These are phyloP conservation scores for Fusarium pseudograminearum DNA, from an alignment of 2,329 filamentous ascomycete genomes.

Conservation along the genomic window DNA sequence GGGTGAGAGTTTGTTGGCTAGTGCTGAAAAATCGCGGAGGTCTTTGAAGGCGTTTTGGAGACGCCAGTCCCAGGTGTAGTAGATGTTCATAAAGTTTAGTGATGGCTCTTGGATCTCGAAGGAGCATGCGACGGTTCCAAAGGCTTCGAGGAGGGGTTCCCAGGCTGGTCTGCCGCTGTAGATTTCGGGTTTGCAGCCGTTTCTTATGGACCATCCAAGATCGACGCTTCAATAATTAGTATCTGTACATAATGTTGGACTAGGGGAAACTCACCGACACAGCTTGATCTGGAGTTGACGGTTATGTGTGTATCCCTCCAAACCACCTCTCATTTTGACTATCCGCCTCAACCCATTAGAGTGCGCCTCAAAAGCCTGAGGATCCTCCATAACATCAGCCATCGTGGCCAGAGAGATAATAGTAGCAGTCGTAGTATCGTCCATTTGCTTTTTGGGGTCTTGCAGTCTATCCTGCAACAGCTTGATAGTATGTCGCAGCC, in stretches of 20 bases:
- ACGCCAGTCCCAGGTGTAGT: conserved; percentile 39
- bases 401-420: conserved; percentile 42
- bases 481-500: conserved; percentile 35
- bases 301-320: conserved; percentile 43
- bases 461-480: conserved; percentile 36
- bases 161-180: conserved; percentile 38
- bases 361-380: conserved; percentile 35
- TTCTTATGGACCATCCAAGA: conserved; percentile 46
- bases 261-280: conserved; percentile 40
- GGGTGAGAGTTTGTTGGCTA: conserved; percentile 42
- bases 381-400: conserved; percentile 41
- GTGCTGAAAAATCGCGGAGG: conserved; percentile 48
- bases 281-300: conserved; percentile 47
- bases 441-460: conserved; percentile 23
- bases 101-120: conserved; percentile 15
- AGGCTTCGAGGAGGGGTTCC: conserved; percentile 22
- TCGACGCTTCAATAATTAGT: conserved; percentile 39
- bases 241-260: fast-evolving
- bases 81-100: conserved; percentile 4
- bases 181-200: conserved; percentile 44
- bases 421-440: conserved; percentile 39
- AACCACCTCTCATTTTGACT: conserved; percentile 45
- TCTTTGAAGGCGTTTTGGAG: conserved; percentile 48
- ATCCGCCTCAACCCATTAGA: conserved; percentile 43
- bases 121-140: conserved; percentile 1